Evolutionary conservation across 2,329 filamentous ascomycete species (phyloP).

Genomic region (Eutypella sp.): DNA sequence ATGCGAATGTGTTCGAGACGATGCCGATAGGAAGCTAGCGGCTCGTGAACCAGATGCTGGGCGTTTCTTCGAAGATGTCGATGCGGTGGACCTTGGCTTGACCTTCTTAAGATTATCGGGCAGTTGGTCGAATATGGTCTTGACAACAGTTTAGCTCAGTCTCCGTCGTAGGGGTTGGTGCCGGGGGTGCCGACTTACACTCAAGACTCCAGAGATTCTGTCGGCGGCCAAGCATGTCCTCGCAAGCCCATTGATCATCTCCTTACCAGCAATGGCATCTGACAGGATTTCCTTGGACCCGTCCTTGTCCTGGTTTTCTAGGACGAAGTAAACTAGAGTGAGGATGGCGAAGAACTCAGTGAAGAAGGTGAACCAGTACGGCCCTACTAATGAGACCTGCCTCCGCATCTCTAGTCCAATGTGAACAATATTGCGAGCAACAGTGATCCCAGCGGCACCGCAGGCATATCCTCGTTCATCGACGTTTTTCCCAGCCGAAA

Average conservation of each 20-base stretch:
- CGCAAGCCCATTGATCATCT: slow-evolving; percentile 73
- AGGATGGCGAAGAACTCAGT: slow-evolving; percentile 79
- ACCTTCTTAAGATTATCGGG: slow-evolving; percentile 63
- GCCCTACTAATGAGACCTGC: slow-evolving; percentile 68
- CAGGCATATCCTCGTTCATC: slow-evolving; percentile 77
- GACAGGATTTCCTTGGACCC: slow-evolving; percentile 75
- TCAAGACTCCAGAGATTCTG: slow-evolving; percentile 71
- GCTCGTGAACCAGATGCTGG: slow-evolving; percentile 42
- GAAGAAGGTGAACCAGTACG: slow-evolving; percentile 84
- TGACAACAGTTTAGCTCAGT: slow-evolving; percentile 15
- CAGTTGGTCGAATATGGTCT: slow-evolving; percentile 80
- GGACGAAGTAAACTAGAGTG: slow-evolving; percentile 72
- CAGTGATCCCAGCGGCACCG: slow-evolving; percentile 54
- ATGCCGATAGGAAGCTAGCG: slow-evolving; percentile 23
- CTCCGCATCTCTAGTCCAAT: slow-evolving; percentile 75
- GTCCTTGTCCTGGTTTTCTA: slow-evolving; percentile 72
- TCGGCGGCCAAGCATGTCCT: slow-evolving; percentile 86
- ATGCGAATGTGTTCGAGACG: slow-evolving; percentile 22
- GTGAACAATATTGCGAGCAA: slow-evolving; percentile 71
- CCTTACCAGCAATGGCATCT: slow-evolving; percentile 79
- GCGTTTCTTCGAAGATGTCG: slow-evolving; percentile 51
- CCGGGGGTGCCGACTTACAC: slow-evolving; percentile 46
- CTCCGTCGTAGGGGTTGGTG: slow-evolving; percentile 8
- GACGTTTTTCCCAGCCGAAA: slow-evolving; percentile 51
- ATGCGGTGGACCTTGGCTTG: slow-evolving; percentile 34